These are phyloP conservation scores for Santalum album DNA, from an alignment of 164 flowering plant genomes.

Conservation along the genomic window DNA sequence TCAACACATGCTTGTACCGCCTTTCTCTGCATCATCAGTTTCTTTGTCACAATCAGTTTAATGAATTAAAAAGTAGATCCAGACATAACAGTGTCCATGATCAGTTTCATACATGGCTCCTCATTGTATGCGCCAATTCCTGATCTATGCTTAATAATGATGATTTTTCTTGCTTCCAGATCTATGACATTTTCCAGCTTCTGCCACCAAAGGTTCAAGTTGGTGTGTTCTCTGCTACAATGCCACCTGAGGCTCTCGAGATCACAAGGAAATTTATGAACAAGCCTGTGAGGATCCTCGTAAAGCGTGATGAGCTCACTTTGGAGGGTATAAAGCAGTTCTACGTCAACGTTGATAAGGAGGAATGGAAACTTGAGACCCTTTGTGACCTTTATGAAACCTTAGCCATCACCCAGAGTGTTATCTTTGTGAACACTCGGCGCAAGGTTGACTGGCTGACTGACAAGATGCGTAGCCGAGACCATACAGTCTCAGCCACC, in stretches of 20 bases:
- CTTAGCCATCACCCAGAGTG: constrained; percentile 49
- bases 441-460: constrained; percentile 66
- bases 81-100: neutral
- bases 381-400: constrained; percentile 49
- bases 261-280: constrained; percentile 64
- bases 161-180: constrained; percentile 23
- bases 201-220: constrained; percentile 53
- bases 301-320: constrained; percentile 65
- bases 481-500: constrained; percentile 67
- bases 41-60: too few species aligned
- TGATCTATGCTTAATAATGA: neutral
- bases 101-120: neutral
- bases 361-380: constrained; percentile 47
- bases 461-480: constrained; percentile 56
- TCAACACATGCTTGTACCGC: too few species aligned
- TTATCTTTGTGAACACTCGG: constrained; percentile 47
- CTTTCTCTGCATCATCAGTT: too few species aligned
- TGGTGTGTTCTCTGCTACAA: constrained; percentile 64
- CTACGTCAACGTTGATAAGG: constrained; percentile 40
- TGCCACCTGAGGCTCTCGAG: constrained; percentile 72
- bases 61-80: too few species aligned
- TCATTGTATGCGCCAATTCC: neutral
- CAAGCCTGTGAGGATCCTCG: constrained; percentile 64
- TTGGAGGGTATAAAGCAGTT: constrained; percentile 54
- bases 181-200: constrained; percentile 59